Evolutionary conservation across 2,329 filamentous ascomycete species (phyloP), one percentile per base, ranked within the genome.

Genomic region (Paradendryphiella salina): DNA sequence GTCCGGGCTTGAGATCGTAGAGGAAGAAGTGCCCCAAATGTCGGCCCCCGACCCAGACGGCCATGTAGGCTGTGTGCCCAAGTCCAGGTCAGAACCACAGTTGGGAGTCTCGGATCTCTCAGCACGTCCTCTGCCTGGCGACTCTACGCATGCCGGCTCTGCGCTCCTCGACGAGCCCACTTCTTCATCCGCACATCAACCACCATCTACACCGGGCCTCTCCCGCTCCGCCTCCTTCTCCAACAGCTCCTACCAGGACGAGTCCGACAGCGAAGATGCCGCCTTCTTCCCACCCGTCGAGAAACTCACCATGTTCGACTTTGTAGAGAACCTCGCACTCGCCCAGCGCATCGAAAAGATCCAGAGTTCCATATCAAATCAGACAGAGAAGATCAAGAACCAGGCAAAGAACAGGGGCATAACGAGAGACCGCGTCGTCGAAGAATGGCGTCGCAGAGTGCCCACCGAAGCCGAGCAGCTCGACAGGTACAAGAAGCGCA

Each of bases 401-500:
- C 85, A 89, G 64, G 88, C 94, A 55, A 90, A 89, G 71, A 85
- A 85, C 15, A 86, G 83, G 59, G 87, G 91, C 41, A 80, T 87
- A 62, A 92, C 93, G n/a, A 89, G 87, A 66, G 87, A 95, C 60
- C 87, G 89, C 53, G 90, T 97, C 67, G 87, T 97, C 18, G 92
- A 95, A 61, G 90, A 97, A 77, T 96, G 90, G 90, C 85, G 90
- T 51, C 87, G 89, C 46, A 84, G 92, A 32, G 84, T 95, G 8
- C 91, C 91, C 2, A 86, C 89, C 3, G 88, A 92, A 14, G 92
- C 96, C 57, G 93, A 97, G 73, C 91, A 96, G 76, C 82, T 97
- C 49, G 90, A 95, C 36, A 90, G 90, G 64, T 97, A 97, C 74
- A 84, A 87, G 62, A 88, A 85, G 72, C 89, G 89, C 52, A 94